Percentiles rank a stretch among this genome's conserved stretches.
Evolutionary conservation across 768 basidiomycete genomes (phyloP).

Genomic region (Leccinum pellstonianum): DNA sequence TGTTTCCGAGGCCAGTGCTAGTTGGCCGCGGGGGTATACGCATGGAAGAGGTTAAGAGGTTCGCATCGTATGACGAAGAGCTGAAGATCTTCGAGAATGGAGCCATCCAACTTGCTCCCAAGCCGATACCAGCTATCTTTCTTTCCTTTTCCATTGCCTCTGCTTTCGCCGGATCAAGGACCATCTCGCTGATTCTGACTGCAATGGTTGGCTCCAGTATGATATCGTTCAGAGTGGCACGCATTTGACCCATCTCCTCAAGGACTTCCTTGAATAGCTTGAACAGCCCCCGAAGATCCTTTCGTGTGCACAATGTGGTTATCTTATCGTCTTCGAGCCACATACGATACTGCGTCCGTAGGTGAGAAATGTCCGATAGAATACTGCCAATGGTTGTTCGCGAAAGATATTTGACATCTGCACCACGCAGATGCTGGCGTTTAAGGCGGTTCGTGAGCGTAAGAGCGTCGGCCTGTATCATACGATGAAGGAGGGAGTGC

Average conservation of each 20-base stretch:
- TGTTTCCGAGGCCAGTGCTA: conserved; percentile 25
- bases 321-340: conserved; percentile 74
- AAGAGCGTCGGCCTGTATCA: conserved; percentile 76
- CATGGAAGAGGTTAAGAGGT: conserved; percentile 9
- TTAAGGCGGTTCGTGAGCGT: conserved; percentile 88
- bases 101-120: conserved; percentile 71
- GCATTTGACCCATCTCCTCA: conserved; percentile 75
- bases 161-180: conserved; percentile 57
- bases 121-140: conserved; percentile 31
- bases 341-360: conserved; percentile 73
- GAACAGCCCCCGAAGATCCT: conserved; percentile 80
- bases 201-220: conserved; percentile 86
- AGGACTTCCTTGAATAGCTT: conserved; percentile 85
- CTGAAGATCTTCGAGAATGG: conserved; percentile 82
- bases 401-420: conserved; percentile 85
- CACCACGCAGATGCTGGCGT: conserved; percentile 82
- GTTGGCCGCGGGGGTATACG: conserved; percentile 29
- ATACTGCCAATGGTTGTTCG: conserved; percentile 76
- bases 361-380: conserved; percentile 60
- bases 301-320: conserved; percentile 61
- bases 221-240: conserved; percentile 83
- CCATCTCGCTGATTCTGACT: conserved; percentile 64
- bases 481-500: conserved; percentile 56
- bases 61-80: conserved; percentile 31
- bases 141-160: conserved; percentile 39